phyloP scores from a whole-genome alignment of 768 basidiomycete genomes.

The Xerocomellus chrysenteron region DNA sequence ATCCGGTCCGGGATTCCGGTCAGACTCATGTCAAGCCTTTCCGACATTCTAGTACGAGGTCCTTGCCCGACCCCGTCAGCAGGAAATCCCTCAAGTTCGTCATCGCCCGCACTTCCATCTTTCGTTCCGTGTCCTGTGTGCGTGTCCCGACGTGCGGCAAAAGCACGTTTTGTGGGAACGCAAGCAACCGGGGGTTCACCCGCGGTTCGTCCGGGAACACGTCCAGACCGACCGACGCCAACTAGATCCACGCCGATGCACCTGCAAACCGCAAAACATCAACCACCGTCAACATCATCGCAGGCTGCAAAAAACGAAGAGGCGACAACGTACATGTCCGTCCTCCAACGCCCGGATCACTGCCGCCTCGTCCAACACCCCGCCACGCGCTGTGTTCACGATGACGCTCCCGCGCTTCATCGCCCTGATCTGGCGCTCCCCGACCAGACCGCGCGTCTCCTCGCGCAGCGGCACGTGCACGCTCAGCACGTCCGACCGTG shows the following conservation, averaged over 20 bases:
- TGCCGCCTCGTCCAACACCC: conserved; percentile 84
- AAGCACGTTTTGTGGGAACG: conserved; percentile 77
- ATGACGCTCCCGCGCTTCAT: conserved; percentile 78
- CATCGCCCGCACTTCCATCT: conserved; percentile 83
- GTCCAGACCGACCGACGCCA: conserved; percentile 63
- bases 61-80: conserved; percentile 56
- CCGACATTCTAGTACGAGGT: conserved; percentile 56
- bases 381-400: conserved; percentile 87
- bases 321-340: conserved; percentile 67
- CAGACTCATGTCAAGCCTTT: not conserved
- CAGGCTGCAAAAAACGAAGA: not conserved
- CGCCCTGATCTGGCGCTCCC: conserved; percentile 69
- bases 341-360: conserved; percentile 82
- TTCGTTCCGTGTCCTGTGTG: conserved; percentile 72
- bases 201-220: conserved; percentile 84
- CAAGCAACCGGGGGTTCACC: conserved; percentile 69
- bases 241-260: not conserved
- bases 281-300: not conserved
- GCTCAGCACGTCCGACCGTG: conserved; percentile 34
- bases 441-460: conserved; percentile 71
- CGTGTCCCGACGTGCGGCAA: conserved; percentile 94
- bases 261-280: too few relatives aligned
- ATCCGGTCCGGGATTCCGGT: not conserved
- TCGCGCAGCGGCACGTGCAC: conserved; percentile 78
- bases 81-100: conserved; percentile 73